phyloP scores from a whole-genome alignment of 2,329 filamentous ascomycete genomes.

The Diaporthe citri region DNA sequence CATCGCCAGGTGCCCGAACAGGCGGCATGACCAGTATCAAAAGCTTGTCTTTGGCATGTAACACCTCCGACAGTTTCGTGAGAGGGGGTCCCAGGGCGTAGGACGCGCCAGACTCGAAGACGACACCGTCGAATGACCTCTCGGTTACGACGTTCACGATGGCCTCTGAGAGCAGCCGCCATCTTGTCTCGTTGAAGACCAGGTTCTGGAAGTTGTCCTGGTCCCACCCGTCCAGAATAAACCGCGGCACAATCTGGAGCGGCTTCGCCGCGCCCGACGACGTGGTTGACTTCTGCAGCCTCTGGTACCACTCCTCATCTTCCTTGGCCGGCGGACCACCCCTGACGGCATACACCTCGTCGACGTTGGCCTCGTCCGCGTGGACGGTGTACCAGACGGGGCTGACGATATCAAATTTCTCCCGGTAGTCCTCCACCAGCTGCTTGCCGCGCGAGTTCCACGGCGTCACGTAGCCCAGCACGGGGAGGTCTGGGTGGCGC shows the following conservation, averaged over 20 bases:
- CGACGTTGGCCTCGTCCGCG: conserved; percentile 30
- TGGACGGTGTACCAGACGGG: conserved; percentile 45
- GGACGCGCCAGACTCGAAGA: conserved; percentile 43
- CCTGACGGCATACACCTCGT: conserved; percentile 39
- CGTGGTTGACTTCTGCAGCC: conserved; percentile 28
- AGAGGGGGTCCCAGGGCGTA: conserved; percentile 41
- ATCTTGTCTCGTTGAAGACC: conserved; percentile 43
- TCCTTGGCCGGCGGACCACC: conserved; percentile 40
- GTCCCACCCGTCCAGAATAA: conserved; percentile 42
- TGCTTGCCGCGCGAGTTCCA: conserved; percentile 44
- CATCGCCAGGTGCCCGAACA: conserved; percentile 32
- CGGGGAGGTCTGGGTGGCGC: conserved; percentile 36
- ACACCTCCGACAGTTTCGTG: conserved; percentile 35
- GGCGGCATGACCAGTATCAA: conserved; percentile 43
- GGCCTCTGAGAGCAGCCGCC: conserved; percentile 36
- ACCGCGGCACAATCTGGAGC: conserved; percentile 41
- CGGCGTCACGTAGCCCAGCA: conserved; percentile 44
- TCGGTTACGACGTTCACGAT: conserved; percentile 40
- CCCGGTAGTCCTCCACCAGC: conserved; percentile 42
- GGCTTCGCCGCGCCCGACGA: not conserved
- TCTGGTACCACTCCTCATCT: conserved; percentile 39
- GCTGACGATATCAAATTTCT: conserved; percentile 43
- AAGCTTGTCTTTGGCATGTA: conserved; percentile 39
- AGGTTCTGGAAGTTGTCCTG: conserved; percentile 41
- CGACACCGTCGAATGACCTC: conserved; percentile 42